Base-by-base conservation (phyloP, 139 green algal species). In the Micromonas commoda region DNA sequence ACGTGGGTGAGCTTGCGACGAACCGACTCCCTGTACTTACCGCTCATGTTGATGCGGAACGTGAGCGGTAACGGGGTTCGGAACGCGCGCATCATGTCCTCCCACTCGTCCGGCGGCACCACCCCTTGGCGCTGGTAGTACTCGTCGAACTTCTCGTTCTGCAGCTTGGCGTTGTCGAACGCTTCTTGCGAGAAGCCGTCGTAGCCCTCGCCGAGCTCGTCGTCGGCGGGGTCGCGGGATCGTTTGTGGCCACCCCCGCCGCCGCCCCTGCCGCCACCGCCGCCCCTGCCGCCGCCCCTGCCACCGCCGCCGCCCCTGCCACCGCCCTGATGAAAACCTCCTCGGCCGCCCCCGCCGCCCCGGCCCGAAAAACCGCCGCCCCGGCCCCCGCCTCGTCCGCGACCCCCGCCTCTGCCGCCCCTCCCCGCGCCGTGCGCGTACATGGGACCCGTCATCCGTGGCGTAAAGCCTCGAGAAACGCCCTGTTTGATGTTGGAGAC, bases 21-120 rank as follows among this genome's bases (percentile, higher is more conserved):
- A 13, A 20, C 28, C 9, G 61, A 29, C 24, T 32, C 61, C 16
- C 24, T 13, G 26, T 32, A 95, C 34, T 86, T 83, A 35, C 92
- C 92, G 35, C 73, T 87, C 77, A 92, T 93, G 80, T 99, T 99
- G 82, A 99, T 97, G 77, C 95, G 89, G 83, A 99, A 98, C 3
- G 93, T 97, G 33, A 92, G 89, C 20, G 95, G 95, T 78, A 99
- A 86, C 37, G 86, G 90, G 26, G 45, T 87, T 45, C 85, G 82
- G 34, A 98, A 85, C 16, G 73, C 76, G 0, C 53, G 71, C 37
- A 99, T 77, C 79, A 99, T 98, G 0, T 60, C 83, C 1, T 93
- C 87, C 93, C 93, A 99, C 79, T 99, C 91, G 3, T 79, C 86
- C 38, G 88, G 85, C 0, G 87, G 86, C 6, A 93, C 78, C 32